A percentile compares a stretch with the other conserved stretches of the same genome.
phyloP scores from a whole-genome alignment of 1,284 basidiomycete genomes.

The Ceratobasidium sp. region DNA sequence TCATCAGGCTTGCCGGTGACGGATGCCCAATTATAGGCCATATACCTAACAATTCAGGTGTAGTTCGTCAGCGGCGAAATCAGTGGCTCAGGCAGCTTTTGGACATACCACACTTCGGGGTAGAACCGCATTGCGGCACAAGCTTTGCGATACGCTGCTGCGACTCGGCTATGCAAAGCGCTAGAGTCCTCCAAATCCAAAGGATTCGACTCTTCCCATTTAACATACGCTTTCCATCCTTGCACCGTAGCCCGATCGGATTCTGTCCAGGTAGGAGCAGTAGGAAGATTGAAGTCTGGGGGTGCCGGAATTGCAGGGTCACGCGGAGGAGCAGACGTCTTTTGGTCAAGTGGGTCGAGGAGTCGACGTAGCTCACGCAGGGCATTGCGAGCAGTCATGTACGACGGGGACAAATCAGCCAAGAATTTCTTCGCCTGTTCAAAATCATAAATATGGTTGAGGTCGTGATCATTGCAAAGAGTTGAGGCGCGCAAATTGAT shows the following conservation, averaged over 20 bases:
- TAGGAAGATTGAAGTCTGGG: slow-evolving; percentile 71
- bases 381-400: slow-evolving; percentile 94
- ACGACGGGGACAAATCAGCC: slow-evolving; percentile 80
- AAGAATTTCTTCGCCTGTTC: slow-evolving; percentile 91
- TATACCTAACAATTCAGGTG: slow-evolving; percentile 70
- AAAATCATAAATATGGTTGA: slow-evolving; percentile 19
- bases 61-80: neutral
- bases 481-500: slow-evolving; percentile 5
- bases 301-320: slow-evolving; percentile 48
- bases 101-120: slow-evolving; percentile 87
- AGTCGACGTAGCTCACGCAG: slow-evolving; percentile 83
- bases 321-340: slow-evolving; percentile 52
- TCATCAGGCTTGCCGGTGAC: slow-evolving; percentile 84
- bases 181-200: slow-evolving; percentile 86
- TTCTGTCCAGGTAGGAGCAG: slow-evolving; percentile 75
- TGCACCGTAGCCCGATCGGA: slow-evolving; percentile 79
- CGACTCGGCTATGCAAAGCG: slow-evolving; percentile 74
- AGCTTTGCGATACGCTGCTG: slow-evolving; percentile 88
- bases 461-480: slow-evolving; percentile 4
- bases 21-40: slow-evolving; percentile 85
- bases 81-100: too few species aligned
- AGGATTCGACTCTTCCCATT: slow-evolving; percentile 97
- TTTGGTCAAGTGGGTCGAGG: slow-evolving; percentile 63
- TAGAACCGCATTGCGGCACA: slow-evolving; percentile 92
- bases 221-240: slow-evolving; percentile 91